Evolutionary conservation across 2,329 filamentous ascomycete species (phyloP).

Genomic region (Phaeosphaeria sp.): DNA sequence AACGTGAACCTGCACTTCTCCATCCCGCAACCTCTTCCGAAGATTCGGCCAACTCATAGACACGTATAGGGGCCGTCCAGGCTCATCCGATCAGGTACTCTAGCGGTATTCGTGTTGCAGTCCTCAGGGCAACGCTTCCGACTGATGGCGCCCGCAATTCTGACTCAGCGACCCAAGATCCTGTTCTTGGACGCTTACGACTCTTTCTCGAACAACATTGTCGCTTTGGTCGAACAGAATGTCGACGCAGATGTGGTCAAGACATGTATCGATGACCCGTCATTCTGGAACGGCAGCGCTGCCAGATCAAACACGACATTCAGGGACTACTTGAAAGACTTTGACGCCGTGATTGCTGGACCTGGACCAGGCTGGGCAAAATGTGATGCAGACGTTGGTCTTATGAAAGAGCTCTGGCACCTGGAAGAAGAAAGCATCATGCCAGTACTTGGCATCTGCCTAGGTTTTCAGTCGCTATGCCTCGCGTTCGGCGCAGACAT

Average conservation of each 20-base stretch:
- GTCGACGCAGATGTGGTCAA: conserved; percentile 72
- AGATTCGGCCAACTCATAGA: not conserved
- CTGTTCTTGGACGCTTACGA: conserved; percentile 96
- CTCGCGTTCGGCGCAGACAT: conserved; percentile 71
- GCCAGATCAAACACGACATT: conserved; percentile 40
- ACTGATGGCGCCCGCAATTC: conserved; percentile 37
- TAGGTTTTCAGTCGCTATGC: conserved; percentile 86
- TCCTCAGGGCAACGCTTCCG: not conserved
- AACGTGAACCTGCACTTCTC: conserved; percentile 1
- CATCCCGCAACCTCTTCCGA: not conserved
- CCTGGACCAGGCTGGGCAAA: conserved; percentile 87
- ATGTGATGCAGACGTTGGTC: conserved; percentile 76
- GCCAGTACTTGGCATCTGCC: conserved; percentile 85
- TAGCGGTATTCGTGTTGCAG: not conserved
- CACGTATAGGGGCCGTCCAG: not conserved
- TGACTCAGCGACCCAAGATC: conserved; percentile 57
- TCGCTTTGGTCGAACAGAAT: conserved; percentile 75
- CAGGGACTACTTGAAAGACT: conserved; percentile 60
- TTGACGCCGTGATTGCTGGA: conserved; percentile 87
- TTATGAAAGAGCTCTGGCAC: conserved; percentile 79
- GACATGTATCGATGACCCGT: conserved; percentile 68
- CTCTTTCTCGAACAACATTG: conserved; percentile 95
- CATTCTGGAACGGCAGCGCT: conserved; percentile 5
- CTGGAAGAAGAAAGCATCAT: conserved; percentile 65
- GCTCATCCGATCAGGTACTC: not conserved